A percentile compares a stretch with the other conserved stretches of the same genome.
phyloP scores from a whole-genome alignment of 495 filamentous ascomycete species.

The Lasiosphaeria miniovina region DNA sequence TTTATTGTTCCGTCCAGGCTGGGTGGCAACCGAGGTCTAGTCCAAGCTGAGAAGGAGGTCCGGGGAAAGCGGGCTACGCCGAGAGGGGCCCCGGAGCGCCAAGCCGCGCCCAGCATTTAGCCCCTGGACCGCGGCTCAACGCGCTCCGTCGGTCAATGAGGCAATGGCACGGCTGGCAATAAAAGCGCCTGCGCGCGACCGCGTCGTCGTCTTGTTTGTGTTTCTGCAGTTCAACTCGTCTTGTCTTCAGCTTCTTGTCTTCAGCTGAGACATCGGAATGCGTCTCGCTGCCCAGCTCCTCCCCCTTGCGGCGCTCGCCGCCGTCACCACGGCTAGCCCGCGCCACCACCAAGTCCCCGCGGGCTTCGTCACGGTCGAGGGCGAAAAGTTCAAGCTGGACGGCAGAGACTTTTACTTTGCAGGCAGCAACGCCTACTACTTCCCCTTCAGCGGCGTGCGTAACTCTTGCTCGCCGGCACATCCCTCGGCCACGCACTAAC shows the following conservation, averaged over 20 bases:
- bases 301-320: slow-evolving; percentile 9
- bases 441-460: slow-evolving; percentile 53
- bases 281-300: slow-evolving; percentile 8
- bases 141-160: slow-evolving; percentile 9
- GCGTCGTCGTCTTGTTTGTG: background rate
- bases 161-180: background rate
- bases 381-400: slow-evolving; percentile 59
- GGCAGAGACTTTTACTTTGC: slow-evolving; percentile 64
- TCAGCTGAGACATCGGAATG: slow-evolving; percentile 3
- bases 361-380: slow-evolving; percentile 50
- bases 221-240: background rate
- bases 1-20: too few species aligned
- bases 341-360: slow-evolving; percentile 17
- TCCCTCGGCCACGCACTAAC: background rate
- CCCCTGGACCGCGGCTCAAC: slow-evolving; percentile 14
- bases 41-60: too few species aligned
- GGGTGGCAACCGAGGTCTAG: background rate
- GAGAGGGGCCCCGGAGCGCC: slow-evolving; percentile 3
- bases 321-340: slow-evolving; percentile 7
- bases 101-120: slow-evolving; percentile 6
- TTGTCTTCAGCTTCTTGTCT: background rate
- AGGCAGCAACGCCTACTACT: slow-evolving; percentile 72
- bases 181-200: background rate
- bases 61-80: background rate
- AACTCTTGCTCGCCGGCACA: background rate